These are phyloP conservation scores for Meripilus lineatus DNA, from an alignment of 1,284 basidiomycete species.

Conservation along the genomic window DNA sequence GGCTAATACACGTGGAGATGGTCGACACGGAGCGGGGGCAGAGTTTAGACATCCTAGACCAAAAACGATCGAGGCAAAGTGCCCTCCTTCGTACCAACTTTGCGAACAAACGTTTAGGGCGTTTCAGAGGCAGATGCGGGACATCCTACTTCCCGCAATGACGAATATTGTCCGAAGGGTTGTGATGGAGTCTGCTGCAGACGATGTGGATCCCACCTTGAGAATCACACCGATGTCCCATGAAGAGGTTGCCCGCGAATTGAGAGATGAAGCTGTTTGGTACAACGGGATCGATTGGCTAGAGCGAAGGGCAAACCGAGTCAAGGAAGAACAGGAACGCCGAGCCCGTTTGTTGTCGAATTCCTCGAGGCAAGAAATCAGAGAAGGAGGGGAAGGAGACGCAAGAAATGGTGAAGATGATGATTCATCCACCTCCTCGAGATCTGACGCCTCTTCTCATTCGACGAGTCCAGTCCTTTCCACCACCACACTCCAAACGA, in stretches of 20 bases:
- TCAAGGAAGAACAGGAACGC: constrained; percentile 23
- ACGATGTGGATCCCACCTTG: constrained; percentile 38
- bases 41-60: constrained; percentile 44
- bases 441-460: constrained; percentile 41
- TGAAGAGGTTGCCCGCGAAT: constrained; percentile 52
- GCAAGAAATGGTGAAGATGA: constrained; percentile 38
- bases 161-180: constrained; percentile 59
- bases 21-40: too few relatives aligned
- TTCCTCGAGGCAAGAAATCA: too few relatives aligned
- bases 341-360: constrained; percentile 12
- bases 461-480: constrained; percentile 73
- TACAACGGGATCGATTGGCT: constrained; percentile 65
- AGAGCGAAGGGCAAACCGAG: constrained; percentile 38
- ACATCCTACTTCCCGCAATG: constrained; percentile 59
- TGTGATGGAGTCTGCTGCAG: constrained; percentile 52
- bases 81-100: constrained; percentile 50
- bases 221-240: constrained; percentile 48
- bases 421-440: constrained; percentile 42
- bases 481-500: constrained; percentile 67
- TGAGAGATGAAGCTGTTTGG: constrained; percentile 60
- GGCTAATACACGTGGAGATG: too few relatives aligned
- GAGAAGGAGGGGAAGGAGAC: too few relatives aligned
- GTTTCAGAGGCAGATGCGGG: constrained; percentile 50
- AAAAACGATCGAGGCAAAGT: constrained; percentile 37
- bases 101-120: constrained; percentile 56